A percentile compares a stretch with the other conserved stretches of the same genome.
phyloP scores from a whole-genome alignment of 2,329 filamentous ascomycete genomes.

The Dactylonectria macrodidyma region DNA sequence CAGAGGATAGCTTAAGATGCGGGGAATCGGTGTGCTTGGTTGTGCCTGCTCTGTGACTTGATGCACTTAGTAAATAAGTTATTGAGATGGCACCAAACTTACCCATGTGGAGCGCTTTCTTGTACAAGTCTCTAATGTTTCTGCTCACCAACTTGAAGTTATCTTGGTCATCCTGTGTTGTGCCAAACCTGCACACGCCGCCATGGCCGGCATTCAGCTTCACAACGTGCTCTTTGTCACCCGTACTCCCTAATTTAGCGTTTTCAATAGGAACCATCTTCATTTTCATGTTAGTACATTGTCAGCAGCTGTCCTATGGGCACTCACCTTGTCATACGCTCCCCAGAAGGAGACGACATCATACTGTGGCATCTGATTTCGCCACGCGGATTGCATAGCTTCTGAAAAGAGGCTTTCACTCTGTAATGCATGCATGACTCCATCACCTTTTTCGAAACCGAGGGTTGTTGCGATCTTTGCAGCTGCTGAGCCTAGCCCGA shows the following conservation, averaged over 20 bases:
- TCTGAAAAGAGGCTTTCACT: background rate
- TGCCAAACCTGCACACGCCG: slow-evolving; percentile 13
- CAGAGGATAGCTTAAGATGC: too few species aligned
- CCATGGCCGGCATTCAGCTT: slow-evolving; percentile 5
- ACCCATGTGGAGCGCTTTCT: too few species aligned
- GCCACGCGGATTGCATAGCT: slow-evolving; percentile 2
- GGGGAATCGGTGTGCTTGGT: too few species aligned
- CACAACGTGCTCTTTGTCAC: slow-evolving; percentile 2
- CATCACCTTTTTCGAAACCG: background rate
- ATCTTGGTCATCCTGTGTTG: slow-evolving; percentile 3
- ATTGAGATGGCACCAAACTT: too few species aligned
- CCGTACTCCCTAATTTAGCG: background rate
- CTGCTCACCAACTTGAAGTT: background rate
- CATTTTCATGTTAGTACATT: too few species aligned
- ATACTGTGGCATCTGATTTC: background rate
- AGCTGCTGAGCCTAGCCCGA: background rate
- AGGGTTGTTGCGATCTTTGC: slow-evolving; percentile 2
- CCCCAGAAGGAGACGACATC: slow-evolving; percentile 18
- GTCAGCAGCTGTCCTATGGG: too few species aligned
- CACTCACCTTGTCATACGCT: background rate
- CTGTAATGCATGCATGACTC: too few species aligned
- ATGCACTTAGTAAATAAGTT: too few species aligned
- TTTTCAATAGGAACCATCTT: background rate
- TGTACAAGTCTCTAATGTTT: slow-evolving; percentile 9
- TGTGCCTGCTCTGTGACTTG: too few species aligned